Evolutionary conservation across 257 asterid genomes (phyloP), one percentile per base, ranked within the genome.

Genomic region (Nicotiana benthamiana): DNA sequence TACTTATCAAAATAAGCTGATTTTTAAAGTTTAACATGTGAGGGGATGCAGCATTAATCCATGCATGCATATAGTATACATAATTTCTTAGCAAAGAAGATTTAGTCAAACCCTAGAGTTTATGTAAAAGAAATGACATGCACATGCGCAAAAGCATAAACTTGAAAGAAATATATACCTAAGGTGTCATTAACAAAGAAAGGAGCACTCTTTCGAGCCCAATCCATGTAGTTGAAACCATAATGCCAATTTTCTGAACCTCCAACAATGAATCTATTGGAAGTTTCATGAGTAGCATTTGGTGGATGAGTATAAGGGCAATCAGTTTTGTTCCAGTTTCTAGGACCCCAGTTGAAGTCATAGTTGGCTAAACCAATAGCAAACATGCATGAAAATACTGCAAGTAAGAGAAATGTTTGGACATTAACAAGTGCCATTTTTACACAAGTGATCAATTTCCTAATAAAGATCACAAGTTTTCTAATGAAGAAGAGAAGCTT

Each of bases 171-270:
- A 80, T 57, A 15, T 9, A 0, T 89, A 91, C 95, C 97, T 8
- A 91, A 30, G 7, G 87, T 83, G 56, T 93, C 97, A 2, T 89
- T 90, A 68, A 92, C 63, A 89, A 85, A 91, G 64, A 93, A 90
- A 46, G 97, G 97, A 0, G 83, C 89, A 53, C 34, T 87, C 75
- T 83, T 87, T 81, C 81, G 83, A 36, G 95, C 88, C 97, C 97
- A 93, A n/a, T 88, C 90, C 3, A 91, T 86, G 84, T 93, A 93
- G 72, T 92, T 92, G 54, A 84, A 89, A 20, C 94, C 97, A 48
- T 87, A 93, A 3, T 34, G 94, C 97, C 97, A 93, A 11, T 87
- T 80, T 1, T 89, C 89, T 0, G 91, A 85, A 0, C 95, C 97
- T 0, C 95, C 97, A 9, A 93, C 91, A 0, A 86, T 34, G 66